Percentiles rank a stretch among this genome's conserved stretches.
Evolutionary conservation across 805 yeast genomes (phyloP).

Genomic region (Blastobotrys americana): DNA sequence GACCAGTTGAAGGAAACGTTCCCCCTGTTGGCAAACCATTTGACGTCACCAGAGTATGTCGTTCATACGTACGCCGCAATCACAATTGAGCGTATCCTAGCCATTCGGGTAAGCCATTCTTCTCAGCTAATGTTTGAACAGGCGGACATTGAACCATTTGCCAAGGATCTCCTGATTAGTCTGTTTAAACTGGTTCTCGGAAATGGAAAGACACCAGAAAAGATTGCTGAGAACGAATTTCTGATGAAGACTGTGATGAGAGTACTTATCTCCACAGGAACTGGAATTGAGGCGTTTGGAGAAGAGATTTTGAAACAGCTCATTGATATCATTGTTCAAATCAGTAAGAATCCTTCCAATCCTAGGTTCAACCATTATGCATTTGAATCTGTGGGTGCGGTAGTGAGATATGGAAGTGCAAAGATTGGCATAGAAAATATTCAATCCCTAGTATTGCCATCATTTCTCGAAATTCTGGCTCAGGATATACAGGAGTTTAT

Average conservation of each 20-base stretch:
- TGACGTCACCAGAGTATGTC: constrained; percentile 61
- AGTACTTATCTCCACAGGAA: constrained; percentile 65
- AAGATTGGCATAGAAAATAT: constrained; percentile 20
- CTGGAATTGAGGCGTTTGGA: constrained; percentile 31
- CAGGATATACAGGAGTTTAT: constrained; percentile 89
- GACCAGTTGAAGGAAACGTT: constrained; percentile 71
- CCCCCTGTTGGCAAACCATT: constrained; percentile 68
- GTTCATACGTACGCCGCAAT: constrained; percentile 92
- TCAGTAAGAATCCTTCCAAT: constrained; percentile 86
- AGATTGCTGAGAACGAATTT: constrained; percentile 90
- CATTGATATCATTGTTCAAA: constrained; percentile 57
- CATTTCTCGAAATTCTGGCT: constrained; percentile 57
- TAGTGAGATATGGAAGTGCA: constrained; percentile 47
- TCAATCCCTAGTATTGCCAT: constrained; percentile 55
- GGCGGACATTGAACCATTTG: constrained; percentile 58
- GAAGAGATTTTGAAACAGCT: constrained; percentile 53
- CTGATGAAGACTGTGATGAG: constrained; percentile 85
- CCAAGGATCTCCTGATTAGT: constrained; percentile 53
- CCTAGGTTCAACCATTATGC: constrained; percentile 88
- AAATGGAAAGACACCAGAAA: constrained; percentile 63
- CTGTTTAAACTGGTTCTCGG: constrained; percentile 60
- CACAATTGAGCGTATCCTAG: constrained; percentile 79
- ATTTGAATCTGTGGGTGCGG: constrained; percentile 79
- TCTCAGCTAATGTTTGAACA: constrained; percentile 55
- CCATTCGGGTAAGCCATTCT: constrained; percentile 52